Base-by-base conservation (phyloP, 2,329 filamentous ascomycete genomes). In the Neonectria hederae region DNA sequence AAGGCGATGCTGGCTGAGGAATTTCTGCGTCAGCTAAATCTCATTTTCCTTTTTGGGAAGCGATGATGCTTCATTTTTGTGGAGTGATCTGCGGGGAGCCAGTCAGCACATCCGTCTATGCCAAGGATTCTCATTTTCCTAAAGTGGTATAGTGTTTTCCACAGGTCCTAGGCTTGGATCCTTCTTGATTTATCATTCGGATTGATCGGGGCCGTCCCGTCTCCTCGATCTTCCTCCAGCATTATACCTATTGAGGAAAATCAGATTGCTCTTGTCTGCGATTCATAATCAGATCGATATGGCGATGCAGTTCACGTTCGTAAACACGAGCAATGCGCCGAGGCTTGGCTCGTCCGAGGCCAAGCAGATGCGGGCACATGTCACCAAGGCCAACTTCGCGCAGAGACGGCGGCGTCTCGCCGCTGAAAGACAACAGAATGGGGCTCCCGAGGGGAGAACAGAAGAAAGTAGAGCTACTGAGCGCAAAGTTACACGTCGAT, bases 381-480 rank as follows among this genome's bases (percentile, higher is more conserved):
- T 72, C 45, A 72, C 69, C 1, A 65, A 58, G 24, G 51, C 56
- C 21, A 72, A 72, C 24, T 72, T 72, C 42, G 65, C 62, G 17
- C 45, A 59, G 17, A 42, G 69, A n/a, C 62, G 69, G 8, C 45
- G 51, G 32, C 65, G 66, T 1, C 55, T 68, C 13, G 55, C 59
- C 21, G 57, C 61, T 22, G 28, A 62, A 40, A 40, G 43, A 28
- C 56, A 52, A 13, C 10, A 56, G 2, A n/a, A 42, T 13, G 30
- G 24, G 9, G 11, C 9, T 9, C 19, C 2, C 1, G 10, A 14
- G n/a, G 4, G 28, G 2, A 21, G 5, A 4, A 0, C 4, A 2
- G 17, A 14, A 5, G 4, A 22, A 14, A 4, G 9, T 5, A n/a
- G n/a, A n/a, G 6, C 30, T 9, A 4, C 14, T 13, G 3, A 57